Conservation (phyloP, 2,329 filamentous ascomycete species). For the Cadophora malorum region DNA sequence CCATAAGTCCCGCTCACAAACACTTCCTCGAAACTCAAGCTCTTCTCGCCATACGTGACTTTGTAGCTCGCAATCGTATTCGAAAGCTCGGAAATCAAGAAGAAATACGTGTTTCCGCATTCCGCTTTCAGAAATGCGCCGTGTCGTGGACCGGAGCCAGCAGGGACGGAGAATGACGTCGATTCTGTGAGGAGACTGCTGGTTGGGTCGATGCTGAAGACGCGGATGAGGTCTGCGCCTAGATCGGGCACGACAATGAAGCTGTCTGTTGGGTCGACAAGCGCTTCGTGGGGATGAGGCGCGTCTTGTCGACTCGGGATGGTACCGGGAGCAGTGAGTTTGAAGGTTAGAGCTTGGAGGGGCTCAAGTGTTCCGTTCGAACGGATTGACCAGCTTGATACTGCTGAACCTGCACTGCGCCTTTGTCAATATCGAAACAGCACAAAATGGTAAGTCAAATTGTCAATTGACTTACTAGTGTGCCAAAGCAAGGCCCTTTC, state of each 20-base stretch:
- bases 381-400: constrained; percentile 49
- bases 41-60: constrained; percentile 56
- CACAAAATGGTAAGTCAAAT: too few relatives aligned
- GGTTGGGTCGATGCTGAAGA: constrained; percentile 50
- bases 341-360: constrained; percentile 52
- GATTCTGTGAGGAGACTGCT: constrained; percentile 46
- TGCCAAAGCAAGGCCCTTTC: constrained; percentile 46
- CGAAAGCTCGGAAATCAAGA: constrained; percentile 55
- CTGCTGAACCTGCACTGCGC: constrained; percentile 34
- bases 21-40: constrained; percentile 54
- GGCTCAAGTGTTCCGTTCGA: constrained; percentile 31
- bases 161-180: constrained; percentile 45
- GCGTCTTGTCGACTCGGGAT: constrained; percentile 50
- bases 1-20: constrained; percentile 58
- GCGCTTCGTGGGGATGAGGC: constrained; percentile 58
- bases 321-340: constrained; percentile 46
- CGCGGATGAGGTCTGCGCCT: constrained; percentile 55
- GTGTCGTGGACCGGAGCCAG: constrained; percentile 60
- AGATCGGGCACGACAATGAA: constrained; percentile 61
- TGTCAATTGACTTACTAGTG: constrained; percentile 39
- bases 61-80: constrained; percentile 58
- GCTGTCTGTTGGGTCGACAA: constrained; percentile 58
- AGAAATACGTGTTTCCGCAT: constrained; percentile 43
- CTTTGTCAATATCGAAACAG: neutral
- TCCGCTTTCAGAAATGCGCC: constrained; percentile 51